Conservation (phyloP, 495 filamentous ascomycete species). For the Talaromyces wortmannii region DNA sequence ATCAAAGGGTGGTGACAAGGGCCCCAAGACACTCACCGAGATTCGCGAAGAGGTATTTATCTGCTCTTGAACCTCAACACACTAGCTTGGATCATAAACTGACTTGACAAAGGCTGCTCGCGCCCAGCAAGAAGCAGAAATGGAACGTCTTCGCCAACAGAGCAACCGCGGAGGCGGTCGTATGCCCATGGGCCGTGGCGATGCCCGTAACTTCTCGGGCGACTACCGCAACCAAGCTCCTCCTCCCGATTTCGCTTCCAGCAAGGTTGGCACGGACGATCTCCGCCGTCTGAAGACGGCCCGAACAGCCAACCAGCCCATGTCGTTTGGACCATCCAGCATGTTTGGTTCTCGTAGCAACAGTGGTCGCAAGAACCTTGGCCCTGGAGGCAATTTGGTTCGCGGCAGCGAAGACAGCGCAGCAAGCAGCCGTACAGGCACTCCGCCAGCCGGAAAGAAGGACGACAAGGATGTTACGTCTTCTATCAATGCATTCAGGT, state of each 20-base stretch:
- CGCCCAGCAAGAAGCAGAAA: slow-evolving; percentile 57
- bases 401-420: slow-evolving; percentile 72
- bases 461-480: slow-evolving; percentile 60
- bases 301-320: slow-evolving; percentile 52
- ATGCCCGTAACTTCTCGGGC: slow-evolving; percentile 71
- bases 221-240: slow-evolving; percentile 56
- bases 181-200: slow-evolving; percentile 68
- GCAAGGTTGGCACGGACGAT: slow-evolving; percentile 83
- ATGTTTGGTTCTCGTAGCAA: slow-evolving; percentile 76
- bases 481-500: slow-evolving; percentile 88
- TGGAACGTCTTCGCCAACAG: slow-evolving; percentile 39
- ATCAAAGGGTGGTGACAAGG: slow-evolving; percentile 81
- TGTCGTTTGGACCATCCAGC: slow-evolving; percentile 65
- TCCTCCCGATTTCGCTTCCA: slow-evolving; percentile 63
- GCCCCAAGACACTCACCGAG: slow-evolving; percentile 91
- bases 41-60: slow-evolving; percentile 72
- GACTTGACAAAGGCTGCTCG: slow-evolving; percentile 51
- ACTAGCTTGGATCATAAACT: slow-evolving; percentile 9
- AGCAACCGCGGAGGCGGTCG: slow-evolving; percentile 55
- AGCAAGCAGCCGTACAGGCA: slow-evolving; percentile 80
- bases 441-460: slow-evolving; percentile 66
- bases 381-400: slow-evolving; percentile 61
- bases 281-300: slow-evolving; percentile 69
- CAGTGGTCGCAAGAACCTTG: slow-evolving; percentile 71
- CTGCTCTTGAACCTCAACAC: background rate